phyloP scores from a whole-genome alignment of 441 rosid species.

The Erodium moschatum region DNA sequence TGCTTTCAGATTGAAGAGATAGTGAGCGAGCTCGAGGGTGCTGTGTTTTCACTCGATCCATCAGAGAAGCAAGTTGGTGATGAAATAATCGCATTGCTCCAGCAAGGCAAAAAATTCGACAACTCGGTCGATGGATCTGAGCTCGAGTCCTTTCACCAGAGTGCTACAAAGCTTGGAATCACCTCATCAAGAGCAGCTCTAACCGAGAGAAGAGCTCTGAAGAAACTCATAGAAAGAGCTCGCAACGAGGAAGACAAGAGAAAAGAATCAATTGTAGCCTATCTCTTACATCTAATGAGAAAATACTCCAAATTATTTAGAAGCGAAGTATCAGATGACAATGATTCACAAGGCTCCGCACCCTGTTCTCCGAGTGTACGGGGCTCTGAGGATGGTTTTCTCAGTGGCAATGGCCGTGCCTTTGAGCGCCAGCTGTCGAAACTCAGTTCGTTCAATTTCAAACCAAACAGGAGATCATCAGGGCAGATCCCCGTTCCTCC shows the following conservation, averaged over 20 bases:
- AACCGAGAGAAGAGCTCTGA: conserved; percentile 81
- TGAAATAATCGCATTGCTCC: conserved; percentile 71
- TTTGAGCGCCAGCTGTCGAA: conserved; percentile 83
- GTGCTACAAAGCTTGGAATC: conserved; percentile 71
- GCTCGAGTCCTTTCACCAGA: conserved; percentile 79
- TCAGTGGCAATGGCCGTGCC: conserved; percentile 30
- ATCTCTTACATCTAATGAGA: conserved; percentile 86
- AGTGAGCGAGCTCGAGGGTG: conserved; percentile 59
- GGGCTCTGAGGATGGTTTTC: conserved; percentile 37
- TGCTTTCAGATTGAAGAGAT: conserved; percentile 69
- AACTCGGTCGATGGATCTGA: conserved; percentile 51
- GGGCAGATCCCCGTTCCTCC: conserved; percentile 44
- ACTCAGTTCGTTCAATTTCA: conserved; percentile 65
- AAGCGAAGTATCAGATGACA: conserved; percentile 73
- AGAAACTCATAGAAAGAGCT: conserved; percentile 88
- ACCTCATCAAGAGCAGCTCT: conserved; percentile 88
- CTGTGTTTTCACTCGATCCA: conserved; percentile 53
- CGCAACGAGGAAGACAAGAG: conserved; percentile 92
- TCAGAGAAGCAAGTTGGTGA: conserved; percentile 92
- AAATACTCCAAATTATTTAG: conserved; percentile 92
- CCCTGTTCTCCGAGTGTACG: conserved; percentile 82
- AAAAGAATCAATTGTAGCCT: conserved; percentile 89
- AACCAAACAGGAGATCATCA: conserved; percentile 23
- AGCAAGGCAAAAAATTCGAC: conserved; percentile 77
- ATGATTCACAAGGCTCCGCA: conserved; percentile 80